Base-by-base conservation (phyloP, 2,329 filamentous ascomycete genomes). In the Orbilia ellipsospora region DNA sequence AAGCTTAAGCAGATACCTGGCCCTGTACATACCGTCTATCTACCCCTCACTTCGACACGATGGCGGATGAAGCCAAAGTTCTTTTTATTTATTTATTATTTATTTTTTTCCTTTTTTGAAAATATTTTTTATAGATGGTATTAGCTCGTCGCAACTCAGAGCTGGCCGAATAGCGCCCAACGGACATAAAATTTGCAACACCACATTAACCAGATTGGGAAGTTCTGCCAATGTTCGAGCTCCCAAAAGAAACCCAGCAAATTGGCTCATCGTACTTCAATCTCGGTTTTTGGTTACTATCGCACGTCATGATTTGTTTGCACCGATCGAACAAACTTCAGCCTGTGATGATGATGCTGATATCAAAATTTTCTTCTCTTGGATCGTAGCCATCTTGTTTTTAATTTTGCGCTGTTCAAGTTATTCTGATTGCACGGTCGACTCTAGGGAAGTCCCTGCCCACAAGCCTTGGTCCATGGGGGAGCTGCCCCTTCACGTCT, bases 171-270 rank as follows among this genome's bases (percentile, higher is more conserved):
- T 59, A 75, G 45, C 3, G 69, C 18, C 72, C 72, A 75, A 75
- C 72, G 72, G 64, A 61, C 44, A 75, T 57, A 75, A 74, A 74
- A 75, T 40, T 75, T 75, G 59, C 72, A 75, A 75, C 72, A 75
- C 59, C 56, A 52, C 20, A 57, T 68, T 75, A 59, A 36, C 72
- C 72, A 69, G 59, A 75, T 75, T 52, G 65, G 72, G 72, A 75
- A 75, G 72, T 51, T 75, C 64, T 75, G 23, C 28, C 36, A 62
- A 28, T 20, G 45, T 54, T 69, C 23, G 72, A 64, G 64, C 64
- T 69, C 72, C 64, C 51, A 57, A 31, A 36, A 36, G 31, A 69
- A 69, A 64, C 59, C 72, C 44, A 69, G 69, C 52, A 65, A 69
- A 75, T 64, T 75, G 72, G 64, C 72, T 26, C 72, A 42, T 31